Conservation (phyloP, 2,329 filamentous ascomycete genomes). For the Colletotrichum spaethianum region DNA sequence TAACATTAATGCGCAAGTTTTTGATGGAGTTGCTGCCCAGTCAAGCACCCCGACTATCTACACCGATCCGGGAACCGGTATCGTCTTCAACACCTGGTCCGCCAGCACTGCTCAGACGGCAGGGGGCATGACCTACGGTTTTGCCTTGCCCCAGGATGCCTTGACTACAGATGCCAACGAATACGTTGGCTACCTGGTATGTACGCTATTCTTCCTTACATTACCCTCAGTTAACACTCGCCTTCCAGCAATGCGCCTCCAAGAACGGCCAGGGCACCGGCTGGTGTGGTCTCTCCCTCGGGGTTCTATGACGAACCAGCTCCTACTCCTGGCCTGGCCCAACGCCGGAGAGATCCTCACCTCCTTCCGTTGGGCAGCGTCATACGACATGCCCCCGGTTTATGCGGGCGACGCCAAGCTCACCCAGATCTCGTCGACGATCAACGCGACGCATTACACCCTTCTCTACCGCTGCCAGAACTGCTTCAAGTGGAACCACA, state of each 20-base stretch:
- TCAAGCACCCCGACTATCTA: constrained; percentile 46
- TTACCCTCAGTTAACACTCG: constrained; percentile 4
- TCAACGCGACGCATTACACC: constrained; percentile 72
- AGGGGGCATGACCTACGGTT: constrained; percentile 66
- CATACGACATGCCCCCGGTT: constrained; percentile 70
- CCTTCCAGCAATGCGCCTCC: constrained; percentile 59
- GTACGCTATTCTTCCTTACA: constrained; percentile 33
- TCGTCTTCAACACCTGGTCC: constrained; percentile 66
- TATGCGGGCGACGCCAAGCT: constrained; percentile 75
- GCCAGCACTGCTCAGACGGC: constrained; percentile 52
- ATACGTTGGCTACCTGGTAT: constrained; percentile 72
- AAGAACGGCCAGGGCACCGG: constrained; percentile 62
- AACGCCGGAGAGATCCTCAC: constrained; percentile 67
- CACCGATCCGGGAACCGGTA: constrained; percentile 64
- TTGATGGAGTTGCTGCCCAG: constrained; percentile 41
- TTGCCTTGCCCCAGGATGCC: constrained; percentile 67
- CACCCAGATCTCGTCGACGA: constrained; percentile 70
- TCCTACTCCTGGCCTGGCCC: constrained; percentile 73
- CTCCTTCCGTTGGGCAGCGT: constrained; percentile 70
- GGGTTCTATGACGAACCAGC: constrained; percentile 70
- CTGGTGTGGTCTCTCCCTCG: constrained; percentile 72
- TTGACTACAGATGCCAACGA: constrained; percentile 64
- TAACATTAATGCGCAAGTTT: constrained; percentile 26
- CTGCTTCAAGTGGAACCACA: constrained; percentile 68
- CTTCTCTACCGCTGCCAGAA: constrained; percentile 76